phyloP scores from a whole-genome alignment of 768 basidiomycete species.

The Mycena amicta region DNA sequence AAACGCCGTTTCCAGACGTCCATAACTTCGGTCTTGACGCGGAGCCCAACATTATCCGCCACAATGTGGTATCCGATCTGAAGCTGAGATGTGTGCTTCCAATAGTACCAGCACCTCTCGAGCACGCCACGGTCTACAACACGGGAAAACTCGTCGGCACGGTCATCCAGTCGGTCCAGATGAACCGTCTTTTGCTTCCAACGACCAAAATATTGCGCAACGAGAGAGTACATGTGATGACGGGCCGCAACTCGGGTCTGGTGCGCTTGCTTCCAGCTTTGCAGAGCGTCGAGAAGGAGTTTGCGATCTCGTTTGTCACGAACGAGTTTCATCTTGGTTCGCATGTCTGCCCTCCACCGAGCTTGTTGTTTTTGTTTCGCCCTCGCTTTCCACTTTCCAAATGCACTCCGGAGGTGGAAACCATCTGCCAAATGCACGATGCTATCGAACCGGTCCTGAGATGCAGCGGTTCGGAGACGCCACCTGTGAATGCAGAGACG shows the following conservation, averaged over 20 bases:
- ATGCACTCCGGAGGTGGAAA: conserved; percentile 43
- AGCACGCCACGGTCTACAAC: conserved; percentile 39
- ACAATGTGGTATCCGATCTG: conserved; percentile 48
- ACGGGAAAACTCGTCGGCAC: conserved; percentile 52
- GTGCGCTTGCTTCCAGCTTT: conserved; percentile 64
- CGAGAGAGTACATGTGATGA: conserved; percentile 48
- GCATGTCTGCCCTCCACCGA: conserved; percentile 72
- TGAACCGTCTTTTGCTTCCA: conserved; percentile 55
- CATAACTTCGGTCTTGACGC: conserved; percentile 53
- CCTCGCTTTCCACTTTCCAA: conserved; percentile 57
- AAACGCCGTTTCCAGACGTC: conserved; percentile 57
- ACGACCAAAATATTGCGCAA: conserved; percentile 44
- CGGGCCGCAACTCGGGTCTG: conserved; percentile 53
- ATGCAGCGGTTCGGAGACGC: conserved; percentile 45
- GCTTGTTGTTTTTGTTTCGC: conserved; percentile 57
- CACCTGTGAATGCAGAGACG: conserved; percentile 63
- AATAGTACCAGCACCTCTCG: conserved; percentile 54
- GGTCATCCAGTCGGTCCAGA: conserved; percentile 46
- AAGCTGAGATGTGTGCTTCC: conserved; percentile 53
- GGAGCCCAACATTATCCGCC: conserved; percentile 43
- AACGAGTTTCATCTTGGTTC: conserved; percentile 64
- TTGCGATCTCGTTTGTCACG: conserved; percentile 57
- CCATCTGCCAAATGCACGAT: conserved; percentile 47
- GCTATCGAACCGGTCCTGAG: conserved; percentile 42
- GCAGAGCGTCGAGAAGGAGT: conserved; percentile 61